Conservation (phyloP, 2,329 filamentous ascomycete species). For the Westerdykella ornata region DNA sequence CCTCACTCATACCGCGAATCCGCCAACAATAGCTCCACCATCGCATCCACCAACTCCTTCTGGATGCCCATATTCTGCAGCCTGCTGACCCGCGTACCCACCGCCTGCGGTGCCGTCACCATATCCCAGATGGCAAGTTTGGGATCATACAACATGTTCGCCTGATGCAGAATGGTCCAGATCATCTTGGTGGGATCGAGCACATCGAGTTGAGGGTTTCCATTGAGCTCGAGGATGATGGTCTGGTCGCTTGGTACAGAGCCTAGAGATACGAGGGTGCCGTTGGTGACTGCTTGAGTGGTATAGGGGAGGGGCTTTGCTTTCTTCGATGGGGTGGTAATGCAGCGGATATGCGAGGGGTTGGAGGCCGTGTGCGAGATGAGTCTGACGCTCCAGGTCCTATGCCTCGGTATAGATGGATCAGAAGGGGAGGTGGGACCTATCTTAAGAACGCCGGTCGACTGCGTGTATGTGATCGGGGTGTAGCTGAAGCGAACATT, state of each 20-base stretch:
- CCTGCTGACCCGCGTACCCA: slow-evolving; percentile 24
- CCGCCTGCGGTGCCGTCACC: slow-evolving; percentile 22
- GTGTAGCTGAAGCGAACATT: slow-evolving; percentile 30
- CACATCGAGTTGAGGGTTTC: slow-evolving; percentile 28
- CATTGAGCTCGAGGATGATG: slow-evolving; percentile 23
- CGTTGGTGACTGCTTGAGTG: slow-evolving; percentile 14
- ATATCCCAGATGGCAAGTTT: slow-evolving; percentile 32
- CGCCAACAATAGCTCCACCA: slow-evolving; percentile 32
- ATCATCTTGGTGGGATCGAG: slow-evolving; percentile 26
- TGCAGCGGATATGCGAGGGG: slow-evolving; percentile 19
- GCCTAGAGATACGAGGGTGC: slow-evolving; percentile 22
- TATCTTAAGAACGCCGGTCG: slow-evolving; percentile 31
- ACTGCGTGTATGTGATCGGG: slow-evolving; percentile 35
- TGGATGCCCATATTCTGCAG: slow-evolving; percentile 24
- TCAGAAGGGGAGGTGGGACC: slow-evolving; percentile 25
- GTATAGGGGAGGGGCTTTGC: slow-evolving; percentile 20
- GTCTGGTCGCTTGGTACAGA: slow-evolving; percentile 18
- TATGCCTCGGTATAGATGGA: slow-evolving; percentile 21
- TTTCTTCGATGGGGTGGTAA: slow-evolving; percentile 20
- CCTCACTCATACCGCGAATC: slow-evolving; percentile 24
- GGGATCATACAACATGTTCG: slow-evolving; percentile 24
- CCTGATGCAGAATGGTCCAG: slow-evolving; percentile 25
- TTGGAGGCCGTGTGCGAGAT: slow-evolving; percentile 21
- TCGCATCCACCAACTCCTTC: slow-evolving; percentile 25
- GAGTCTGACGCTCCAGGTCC: slow-evolving; percentile 30